phyloP scores from a whole-genome alignment of 2,329 filamentous ascomycete species.

The Clonostachys chloroleuca region DNA sequence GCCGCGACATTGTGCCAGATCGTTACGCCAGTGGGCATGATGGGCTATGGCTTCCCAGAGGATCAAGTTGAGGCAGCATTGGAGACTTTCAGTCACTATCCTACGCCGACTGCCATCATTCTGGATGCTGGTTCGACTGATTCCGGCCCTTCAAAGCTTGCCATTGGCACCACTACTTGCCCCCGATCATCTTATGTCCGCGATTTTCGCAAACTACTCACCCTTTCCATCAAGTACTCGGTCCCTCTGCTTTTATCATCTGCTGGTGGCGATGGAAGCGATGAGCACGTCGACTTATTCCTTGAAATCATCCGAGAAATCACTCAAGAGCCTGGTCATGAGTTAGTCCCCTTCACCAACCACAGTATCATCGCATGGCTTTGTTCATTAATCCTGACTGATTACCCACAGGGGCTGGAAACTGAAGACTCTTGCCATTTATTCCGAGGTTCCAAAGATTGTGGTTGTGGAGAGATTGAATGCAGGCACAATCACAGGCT shows the following conservation, averaged over 20 bases:
- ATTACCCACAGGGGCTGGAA: conserved; percentile 1
- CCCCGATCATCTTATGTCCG: conserved; percentile 30
- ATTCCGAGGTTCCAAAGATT: conserved; percentile 25
- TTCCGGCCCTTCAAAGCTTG: conserved; percentile 32
- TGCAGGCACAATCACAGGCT: conserved; percentile 20
- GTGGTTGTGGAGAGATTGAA: conserved; percentile 17
- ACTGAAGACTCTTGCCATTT: conserved; percentile 26
- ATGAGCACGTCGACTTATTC: conserved; percentile 32
- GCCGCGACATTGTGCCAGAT: conserved; percentile 24
- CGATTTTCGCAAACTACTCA: conserved; percentile 26
- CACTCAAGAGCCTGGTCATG: conserved; percentile 11
- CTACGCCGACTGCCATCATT: conserved; percentile 24
- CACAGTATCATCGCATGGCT: background rate
- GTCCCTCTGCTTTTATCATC: conserved; percentile 32
- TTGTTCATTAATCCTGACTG: background rate
- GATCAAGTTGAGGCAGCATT: conserved; percentile 16
- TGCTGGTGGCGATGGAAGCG: conserved; percentile 37
- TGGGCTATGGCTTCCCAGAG: conserved; percentile 41
- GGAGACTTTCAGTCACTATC: conserved; percentile 13
- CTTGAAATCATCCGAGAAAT: conserved; percentile 29
- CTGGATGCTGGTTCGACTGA: conserved; percentile 27
- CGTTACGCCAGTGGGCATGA: conserved; percentile 40
- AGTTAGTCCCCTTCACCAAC: background rate
- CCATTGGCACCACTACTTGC: conserved; percentile 31
- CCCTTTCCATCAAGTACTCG: no score